These are phyloP conservation scores for Elsinoe fawcettii DNA, from an alignment of 2,329 filamentous ascomycete species.

Conservation along the genomic window DNA sequence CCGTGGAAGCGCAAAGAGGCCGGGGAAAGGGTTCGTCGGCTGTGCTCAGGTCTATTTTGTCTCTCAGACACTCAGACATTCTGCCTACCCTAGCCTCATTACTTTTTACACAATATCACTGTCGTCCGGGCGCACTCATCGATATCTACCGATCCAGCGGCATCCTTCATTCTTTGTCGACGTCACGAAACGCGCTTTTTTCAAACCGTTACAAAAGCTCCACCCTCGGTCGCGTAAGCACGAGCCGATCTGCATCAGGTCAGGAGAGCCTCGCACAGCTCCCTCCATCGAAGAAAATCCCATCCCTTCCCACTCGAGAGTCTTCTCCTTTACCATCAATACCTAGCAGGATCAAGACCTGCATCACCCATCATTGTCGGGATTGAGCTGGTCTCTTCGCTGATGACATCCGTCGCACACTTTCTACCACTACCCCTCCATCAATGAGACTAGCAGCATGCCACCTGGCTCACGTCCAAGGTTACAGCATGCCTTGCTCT, in stretches of 20 bases:
- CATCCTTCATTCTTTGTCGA: background rate
- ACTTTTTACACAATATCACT: background rate
- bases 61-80: background rate
- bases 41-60: slow-evolving; percentile 5
- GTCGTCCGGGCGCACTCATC: background rate
- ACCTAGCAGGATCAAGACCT: background rate
- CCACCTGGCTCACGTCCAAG: slow-evolving; percentile 24
- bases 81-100: slow-evolving; percentile 2
- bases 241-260: slow-evolving; percentile 15
- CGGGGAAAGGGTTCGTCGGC: slow-evolving; percentile 11
- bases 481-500: slow-evolving; percentile 25
- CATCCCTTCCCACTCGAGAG: background rate
- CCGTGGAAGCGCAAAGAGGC: slow-evolving; percentile 6
- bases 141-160: background rate
- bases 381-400: slow-evolving; percentile 11
- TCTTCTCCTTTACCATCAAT: background rate
- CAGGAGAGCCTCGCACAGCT: slow-evolving; percentile 14
- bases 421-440: background rate
- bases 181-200: slow-evolving; percentile 11
- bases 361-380: background rate
- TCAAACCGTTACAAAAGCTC: slow-evolving; percentile 12
- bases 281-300: slow-evolving; percentile 11
- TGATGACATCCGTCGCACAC: background rate
- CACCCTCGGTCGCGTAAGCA: slow-evolving; percentile 15
- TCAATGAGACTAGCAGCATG: slow-evolving; percentile 16